Conservation (phyloP, 2,329 filamentous ascomycete genomes). For the Penicillium sp. region DNA sequence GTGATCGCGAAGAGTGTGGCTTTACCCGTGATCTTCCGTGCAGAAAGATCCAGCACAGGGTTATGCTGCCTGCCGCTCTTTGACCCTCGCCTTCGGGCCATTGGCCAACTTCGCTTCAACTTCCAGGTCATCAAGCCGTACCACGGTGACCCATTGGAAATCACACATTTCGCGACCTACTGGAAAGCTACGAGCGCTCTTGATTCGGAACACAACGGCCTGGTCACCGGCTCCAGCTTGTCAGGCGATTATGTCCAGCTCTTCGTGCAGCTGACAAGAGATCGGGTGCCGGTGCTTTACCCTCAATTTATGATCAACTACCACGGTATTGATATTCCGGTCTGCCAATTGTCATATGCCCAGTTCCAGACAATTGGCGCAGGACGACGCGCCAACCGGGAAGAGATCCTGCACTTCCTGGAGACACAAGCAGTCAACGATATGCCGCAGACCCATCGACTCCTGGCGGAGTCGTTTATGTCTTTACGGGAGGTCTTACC, state of each 20-base stretch:
- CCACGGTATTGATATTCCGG: conserved; percentile 74
- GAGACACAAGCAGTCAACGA: conserved; percentile 36
- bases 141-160: conserved; percentile 85
- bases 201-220: conserved; percentile 77
- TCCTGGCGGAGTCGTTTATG: conserved; percentile 73
- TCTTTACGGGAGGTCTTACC: conserved; percentile 74
- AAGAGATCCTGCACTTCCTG: conserved; percentile 32
- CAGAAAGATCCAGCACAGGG: conserved; percentile 70
- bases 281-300: conserved; percentile 83
- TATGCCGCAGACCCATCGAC: conserved; percentile 65
- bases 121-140: conserved; percentile 98
- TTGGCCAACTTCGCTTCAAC: conserved; percentile 90
- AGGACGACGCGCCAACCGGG: conserved; percentile 36
- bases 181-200: conserved; percentile 98
- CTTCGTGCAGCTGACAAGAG: conserved; percentile 87
- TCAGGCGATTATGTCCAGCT: conserved; percentile 93
- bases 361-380: conserved; percentile 48
- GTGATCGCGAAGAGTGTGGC: conserved; percentile 95
- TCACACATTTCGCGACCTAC: conserved; percentile 97
- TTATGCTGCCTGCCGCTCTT: conserved; percentile 85
- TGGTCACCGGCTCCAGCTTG: conserved; percentile 91
- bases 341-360: conserved; percentile 72
- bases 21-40: conserved; percentile 79
- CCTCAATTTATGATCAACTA: conserved; percentile 78
- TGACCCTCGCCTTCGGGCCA: conserved; percentile 84